Base-by-base conservation (phyloP, 2,329 filamentous ascomycete genomes). In the Pseudocercospora macadamiae region DNA sequence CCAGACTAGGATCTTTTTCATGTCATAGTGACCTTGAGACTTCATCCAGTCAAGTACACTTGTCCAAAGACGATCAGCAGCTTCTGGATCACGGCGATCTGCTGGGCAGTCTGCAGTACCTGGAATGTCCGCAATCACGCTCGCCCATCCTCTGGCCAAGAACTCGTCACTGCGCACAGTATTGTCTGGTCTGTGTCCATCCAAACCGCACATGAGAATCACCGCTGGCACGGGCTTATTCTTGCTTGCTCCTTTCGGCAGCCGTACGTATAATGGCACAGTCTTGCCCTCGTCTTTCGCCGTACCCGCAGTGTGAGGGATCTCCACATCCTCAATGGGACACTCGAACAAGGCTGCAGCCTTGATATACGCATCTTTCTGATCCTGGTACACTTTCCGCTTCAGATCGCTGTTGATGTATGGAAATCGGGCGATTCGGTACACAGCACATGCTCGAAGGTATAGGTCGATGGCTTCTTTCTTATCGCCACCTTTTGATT, bases 91-190 rank as follows among this genome's bases (percentile, higher is more conserved):
- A 0, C 78, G 76, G 26, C 84, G 77, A 62, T 87, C 84, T 0
- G 86, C 84, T 0, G 87, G 87, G 59, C 83, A 89, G 70, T 90
- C 87, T 4, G 85, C 87, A 1, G 86, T 88, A 0, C 86, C 86
- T 0, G 86, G 56, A 18, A 59, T 59, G 51, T 59, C 87, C 7
- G 80, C 80, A 21, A 87, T 81, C 2, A 89, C 79, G 8, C 76
- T 77, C 1, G 79, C 86, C 86, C 86, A 89, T 2, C 86, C 86
- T 39, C 86, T 81, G 1, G 77, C 71, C 4, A 87, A 73, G 66
- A 89, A 87, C 73, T 87, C 86, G 52, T 88, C 77, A 39, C 79
- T 82, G 0, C 86, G 81, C 52, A 71, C 71, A 2, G 84, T 86
- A 70, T 87, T 87, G 72, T 88, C 86, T 0, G 84, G 84, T 14